Base-by-base conservation (phyloP, 805 yeast genomes). In the Cyberlindnera xylosilytica region DNA sequence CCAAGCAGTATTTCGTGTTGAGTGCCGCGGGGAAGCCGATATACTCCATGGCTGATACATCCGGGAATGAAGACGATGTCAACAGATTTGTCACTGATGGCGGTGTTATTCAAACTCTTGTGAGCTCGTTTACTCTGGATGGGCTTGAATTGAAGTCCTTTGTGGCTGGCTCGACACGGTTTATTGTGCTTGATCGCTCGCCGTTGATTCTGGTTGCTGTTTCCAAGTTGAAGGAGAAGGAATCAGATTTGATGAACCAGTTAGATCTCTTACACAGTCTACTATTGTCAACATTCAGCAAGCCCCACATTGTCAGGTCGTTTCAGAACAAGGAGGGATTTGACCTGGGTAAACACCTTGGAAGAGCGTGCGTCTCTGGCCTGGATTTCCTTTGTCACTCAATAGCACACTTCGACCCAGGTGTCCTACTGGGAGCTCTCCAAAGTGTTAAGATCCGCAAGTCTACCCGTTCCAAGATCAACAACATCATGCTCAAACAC, bases 21-120 rank as follows among this genome's bases (percentile, higher is more conserved):
- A 85, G 95, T 0, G 67, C 81, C 2, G 95, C 97, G 1, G 97
- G 97, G 0, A 89, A 89, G 58, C 95, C 95, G 2, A 82, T 89
- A 6, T 89, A 83, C 61, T 78, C 95, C 2, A 69, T 82, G 71
- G 39, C 44, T 5, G 47, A 43, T 15, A 41, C 41, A 12, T 36
- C 41, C 12, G 78, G 81, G 57, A 95, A 93, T 2, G 66, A 78
- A 2, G 62, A 79, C 13, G 36, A 36, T n/a, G n/a, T 17, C 32
- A 16, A 36, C 34, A 20, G 35, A 13, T 69, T 83, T 2, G 64
- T 85, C 34, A 83, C 87, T 0, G 83, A 83, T 53, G 78, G 83
- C 67, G 96, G 95, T 1, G 69, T 89, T 2, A 74, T 89, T 3
- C 90, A 89, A 50, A 87, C 97, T 0, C 76, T 89, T 6, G 73